Conservation (phyloP, 495 filamentous ascomycete species). For the Aspergillus olivimuriae region DNA sequence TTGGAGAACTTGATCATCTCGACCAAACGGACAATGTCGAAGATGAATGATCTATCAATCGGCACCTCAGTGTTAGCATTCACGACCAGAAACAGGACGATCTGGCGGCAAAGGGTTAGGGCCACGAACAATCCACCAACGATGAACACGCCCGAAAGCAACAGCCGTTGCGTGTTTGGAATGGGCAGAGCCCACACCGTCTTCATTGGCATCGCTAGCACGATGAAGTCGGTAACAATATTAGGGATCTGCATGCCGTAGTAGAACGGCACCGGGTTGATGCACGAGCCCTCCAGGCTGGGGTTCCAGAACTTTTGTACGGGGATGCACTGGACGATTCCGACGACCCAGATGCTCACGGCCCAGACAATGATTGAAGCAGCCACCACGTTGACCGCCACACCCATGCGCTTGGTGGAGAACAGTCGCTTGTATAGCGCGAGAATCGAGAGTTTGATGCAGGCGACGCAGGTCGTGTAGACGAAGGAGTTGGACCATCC, state of each 20-base stretch:
- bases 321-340: constrained; percentile 30
- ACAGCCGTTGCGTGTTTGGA: constrained; percentile 29
- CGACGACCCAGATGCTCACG: constrained; percentile 20
- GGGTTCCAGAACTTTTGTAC: constrained; percentile 28
- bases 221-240: constrained; percentile 35
- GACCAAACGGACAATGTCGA: constrained; percentile 26
- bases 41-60: constrained; percentile 18
- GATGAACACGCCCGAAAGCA: constrained; percentile 36
- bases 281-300: constrained; percentile 18
- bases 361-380: constrained; percentile 27
- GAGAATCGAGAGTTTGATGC: constrained; percentile 40
- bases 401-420: constrained; percentile 17
- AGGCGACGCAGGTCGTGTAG: constrained; percentile 23
- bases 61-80: neutral
- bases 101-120: neutral
- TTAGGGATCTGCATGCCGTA: constrained; percentile 38
- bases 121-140: constrained; percentile 30
- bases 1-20: constrained; percentile 19
- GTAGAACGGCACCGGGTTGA: constrained; percentile 28
- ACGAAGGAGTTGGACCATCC: constrained; percentile 23
- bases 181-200: constrained; percentile 37
- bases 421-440: constrained; percentile 37
- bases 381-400: constrained; percentile 20
- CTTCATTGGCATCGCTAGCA: constrained; percentile 46
- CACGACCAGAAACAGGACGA: too few relatives aligned